Evolutionary conservation across 108 stramenopile species (phyloP).

Genomic region (Nitzschia inconspicua): DNA sequence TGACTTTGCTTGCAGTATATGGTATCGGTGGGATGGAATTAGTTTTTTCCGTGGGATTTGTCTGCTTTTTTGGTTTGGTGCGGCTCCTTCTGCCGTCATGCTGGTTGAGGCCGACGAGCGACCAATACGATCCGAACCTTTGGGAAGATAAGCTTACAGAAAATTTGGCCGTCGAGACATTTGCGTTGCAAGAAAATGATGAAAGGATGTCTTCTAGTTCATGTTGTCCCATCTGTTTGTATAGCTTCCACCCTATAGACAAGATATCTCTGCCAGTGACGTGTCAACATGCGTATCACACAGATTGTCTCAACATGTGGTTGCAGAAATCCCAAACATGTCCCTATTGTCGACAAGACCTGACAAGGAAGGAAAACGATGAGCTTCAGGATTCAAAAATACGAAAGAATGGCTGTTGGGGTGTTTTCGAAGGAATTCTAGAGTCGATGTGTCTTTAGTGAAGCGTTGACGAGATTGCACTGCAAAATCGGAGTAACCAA

Average conservation of each 20-base stretch:
- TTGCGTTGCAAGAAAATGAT: slow-evolving; percentile 1
- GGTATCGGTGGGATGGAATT: slow-evolving; percentile 21
- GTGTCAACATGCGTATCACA: slow-evolving; percentile 21
- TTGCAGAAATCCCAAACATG: slow-evolving; percentile 17
- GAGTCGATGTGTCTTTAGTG: slow-evolving; percentile 11
- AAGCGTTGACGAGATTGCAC: too few relatives aligned
- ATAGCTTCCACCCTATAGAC: slow-evolving; percentile 9
- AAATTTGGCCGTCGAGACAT: slow-evolving; percentile 7
- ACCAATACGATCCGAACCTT: neutral
- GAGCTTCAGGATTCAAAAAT: neutral
- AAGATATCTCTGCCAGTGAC: slow-evolving; percentile 4
- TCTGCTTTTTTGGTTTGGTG: slow-evolving; percentile 1
- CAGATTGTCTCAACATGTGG: slow-evolving; percentile 24
- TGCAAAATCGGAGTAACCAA: too few relatives aligned
- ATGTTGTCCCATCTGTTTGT: slow-evolving; percentile 23
- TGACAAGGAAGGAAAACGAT: neutral
- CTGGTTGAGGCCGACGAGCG: slow-evolving; percentile 1
- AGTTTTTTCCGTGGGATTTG: slow-evolving; percentile 3
- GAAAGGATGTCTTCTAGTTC: neutral
- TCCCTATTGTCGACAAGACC: slow-evolving; percentile 26
- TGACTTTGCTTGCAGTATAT: slow-evolving; percentile 16
- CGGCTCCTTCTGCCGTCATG: slow-evolving; percentile 16
- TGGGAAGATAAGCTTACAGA: neutral
- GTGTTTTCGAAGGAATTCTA: slow-evolving; percentile 12
- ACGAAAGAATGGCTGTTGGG: slow-evolving; percentile 10